A percentile compares a stretch with the other conserved stretches of the same genome.
These are phyloP conservation scores for Zygnema cylindricum DNA, from an alignment of 139 green algal genomes.

Conservation along the genomic window DNA sequence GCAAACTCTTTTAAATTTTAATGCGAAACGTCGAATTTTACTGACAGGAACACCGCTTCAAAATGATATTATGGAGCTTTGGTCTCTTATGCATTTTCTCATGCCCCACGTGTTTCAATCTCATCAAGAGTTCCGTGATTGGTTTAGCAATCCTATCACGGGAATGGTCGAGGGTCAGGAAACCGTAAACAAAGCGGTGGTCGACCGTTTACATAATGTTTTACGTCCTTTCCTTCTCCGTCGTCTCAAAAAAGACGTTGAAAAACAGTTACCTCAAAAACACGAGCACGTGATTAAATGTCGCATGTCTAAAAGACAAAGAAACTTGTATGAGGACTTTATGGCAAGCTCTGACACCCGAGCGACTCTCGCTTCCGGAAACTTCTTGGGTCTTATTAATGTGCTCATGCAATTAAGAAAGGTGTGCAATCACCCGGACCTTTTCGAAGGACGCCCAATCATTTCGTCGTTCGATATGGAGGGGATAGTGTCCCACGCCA, in stretches of 20 bases:
- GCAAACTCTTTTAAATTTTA: constrained; percentile 98
- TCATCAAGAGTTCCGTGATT: constrained; percentile 90
- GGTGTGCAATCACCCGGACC: constrained; percentile 98
- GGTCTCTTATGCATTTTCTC: constrained; percentile 97
- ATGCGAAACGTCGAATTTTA: constrained; percentile 90
- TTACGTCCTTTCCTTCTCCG: constrained; percentile 96
- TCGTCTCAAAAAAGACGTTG: constrained; percentile 89
- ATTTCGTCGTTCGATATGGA: constrained; percentile 83
- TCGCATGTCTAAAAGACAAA: constrained; percentile 71
- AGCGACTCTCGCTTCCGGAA: constrained; percentile 76
- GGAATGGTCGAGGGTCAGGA: constrained; percentile 57
- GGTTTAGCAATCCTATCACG: constrained; percentile 88
- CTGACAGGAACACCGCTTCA: constrained; percentile 94
- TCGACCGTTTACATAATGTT: constrained; percentile 91
- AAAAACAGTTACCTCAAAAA: constrained; percentile 94
- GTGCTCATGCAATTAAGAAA: constrained; percentile 99
- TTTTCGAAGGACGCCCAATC: constrained; percentile 95
- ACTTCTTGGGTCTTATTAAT: constrained; percentile 95
- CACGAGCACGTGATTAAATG: constrained; percentile 93
- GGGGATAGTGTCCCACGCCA: constrained; percentile 14
- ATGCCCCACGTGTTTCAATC: constrained; percentile 85
- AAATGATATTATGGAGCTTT: constrained; percentile 99
- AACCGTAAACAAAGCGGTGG: constrained; percentile 80
- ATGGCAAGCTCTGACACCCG: constrained; percentile 80
- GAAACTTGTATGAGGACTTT: constrained; percentile 93